Evolutionary conservation across 1,139 yeast species (phyloP).

Genomic region (Suhomyces wounanorum): DNA sequence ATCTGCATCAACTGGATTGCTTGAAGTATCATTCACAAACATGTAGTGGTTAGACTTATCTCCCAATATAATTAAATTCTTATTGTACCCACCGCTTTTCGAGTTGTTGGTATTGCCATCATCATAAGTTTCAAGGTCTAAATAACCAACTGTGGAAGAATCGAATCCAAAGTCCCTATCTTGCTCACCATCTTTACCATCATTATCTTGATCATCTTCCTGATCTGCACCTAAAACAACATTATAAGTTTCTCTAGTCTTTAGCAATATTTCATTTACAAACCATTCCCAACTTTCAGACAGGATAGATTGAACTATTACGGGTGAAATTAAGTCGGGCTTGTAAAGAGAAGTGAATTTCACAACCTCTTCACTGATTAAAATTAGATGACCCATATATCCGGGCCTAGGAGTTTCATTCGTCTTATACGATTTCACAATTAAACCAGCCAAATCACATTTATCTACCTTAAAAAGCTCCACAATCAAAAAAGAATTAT

Average conservation of each 20-base stretch:
- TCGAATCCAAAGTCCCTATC: conserved; percentile 31
- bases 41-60: conserved; percentile 39
- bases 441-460: conserved; percentile 38
- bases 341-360: conserved; percentile 51
- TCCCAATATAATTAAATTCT: conserved; percentile 34
- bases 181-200: conserved; percentile 14
- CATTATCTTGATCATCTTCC: conserved; percentile 25
- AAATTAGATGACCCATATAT: conserved; percentile 49
- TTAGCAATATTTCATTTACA: conserved; percentile 43
- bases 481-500: conserved; percentile 49
- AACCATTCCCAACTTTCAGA: conserved; percentile 50
- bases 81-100: conserved; percentile 10
- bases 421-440: conserved; percentile 32
- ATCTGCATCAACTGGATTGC: not conserved
- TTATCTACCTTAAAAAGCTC: conserved; percentile 37
- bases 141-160: conserved; percentile 37
- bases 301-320: conserved; percentile 40
- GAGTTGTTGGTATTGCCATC: conserved; percentile 10
- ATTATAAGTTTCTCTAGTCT: conserved; percentile 49
- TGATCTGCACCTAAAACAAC: conserved; percentile 46
- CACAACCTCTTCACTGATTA: conserved; percentile 52
- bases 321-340: conserved; percentile 49
- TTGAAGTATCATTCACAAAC: conserved; percentile 27
- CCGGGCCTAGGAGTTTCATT: conserved; percentile 43
- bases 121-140: conserved; percentile 37